Evolutionary conservation across 139 green algal species (phyloP), one percentile per base, ranked within the genome.

Genomic region (Monoraphidium neglectum): DNA sequence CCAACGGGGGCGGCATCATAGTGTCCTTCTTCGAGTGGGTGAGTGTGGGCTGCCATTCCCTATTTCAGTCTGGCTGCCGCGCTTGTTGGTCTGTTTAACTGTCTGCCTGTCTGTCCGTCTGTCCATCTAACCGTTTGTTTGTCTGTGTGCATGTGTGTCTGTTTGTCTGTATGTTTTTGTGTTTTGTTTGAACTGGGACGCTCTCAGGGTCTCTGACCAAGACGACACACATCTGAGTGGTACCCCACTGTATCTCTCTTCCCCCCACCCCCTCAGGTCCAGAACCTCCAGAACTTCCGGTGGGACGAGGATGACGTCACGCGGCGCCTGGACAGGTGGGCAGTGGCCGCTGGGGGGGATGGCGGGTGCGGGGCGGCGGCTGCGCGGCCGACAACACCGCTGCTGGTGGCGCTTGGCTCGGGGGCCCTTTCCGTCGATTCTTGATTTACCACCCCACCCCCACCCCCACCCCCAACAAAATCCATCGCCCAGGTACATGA

Each of bases 241-340:
- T 12, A 51, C 8, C 43, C 43, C 43, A 51, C 43, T 12, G 8
- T 12, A 51, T 21, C 8, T 12, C 43, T 21, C 8, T 51, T 8
- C 43, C 43, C 8, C 8, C 43, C 43, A 51, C 43, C 43, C 43
- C 43, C 21, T 21, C 94, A 88, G 91, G 91, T 95, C 10, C 91
- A 97, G 83, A 96, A 96, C 76, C 83, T 94, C 51, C 89, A 94
- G 80, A 94, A 94, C 78, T 91, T 94, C 83, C 88, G 84, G 76
- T 94, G 89, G 90, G 87, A 92, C 30, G 90, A 94, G 75, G 82
- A 87, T 4, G 92, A 94, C 26, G 86, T 95, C 68, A 91, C 89
- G 72, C 75, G 77, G 66, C 81, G 67, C 43, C 72, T 79, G 62
- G 78, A 81, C 40, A 63, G 47, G 60, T 79, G 40, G 40, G 65